These are phyloP conservation scores for Clavispora fructus DNA, from an alignment of 805 yeast genomes.

Conservation along the genomic window DNA sequence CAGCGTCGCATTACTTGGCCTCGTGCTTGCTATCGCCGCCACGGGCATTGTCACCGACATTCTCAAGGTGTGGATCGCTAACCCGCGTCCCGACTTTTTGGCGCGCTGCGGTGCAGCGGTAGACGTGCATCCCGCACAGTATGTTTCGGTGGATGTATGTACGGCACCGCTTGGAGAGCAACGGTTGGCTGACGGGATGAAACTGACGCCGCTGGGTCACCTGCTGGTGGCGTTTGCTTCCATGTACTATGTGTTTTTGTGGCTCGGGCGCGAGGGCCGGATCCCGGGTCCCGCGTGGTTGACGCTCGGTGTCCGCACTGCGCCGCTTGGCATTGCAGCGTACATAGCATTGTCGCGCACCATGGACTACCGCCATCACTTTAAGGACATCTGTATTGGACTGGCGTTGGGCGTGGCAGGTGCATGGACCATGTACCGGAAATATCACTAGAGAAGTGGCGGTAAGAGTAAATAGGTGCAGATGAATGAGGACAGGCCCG, in stretches of 20 bases:
- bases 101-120: slow-evolving; percentile 6
- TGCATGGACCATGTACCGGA: slow-evolving; percentile 9
- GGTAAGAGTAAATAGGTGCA: too few species aligned
- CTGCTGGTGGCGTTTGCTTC: slow-evolving; percentile 33
- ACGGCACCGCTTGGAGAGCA: slow-evolving; percentile 26
- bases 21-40: slow-evolving; percentile 3
- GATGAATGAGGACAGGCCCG: too few species aligned
- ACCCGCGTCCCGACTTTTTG: slow-evolving; percentile 7
- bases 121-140: slow-evolving; percentile 19
- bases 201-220: slow-evolving; percentile 39
- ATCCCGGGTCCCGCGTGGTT: neutral
- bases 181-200: slow-evolving; percentile 31
- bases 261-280: slow-evolving; percentile 18
- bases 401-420: slow-evolving; percentile 19
- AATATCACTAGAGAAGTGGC: slow-evolving; percentile 1
- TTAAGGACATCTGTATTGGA: slow-evolving; percentile 27
- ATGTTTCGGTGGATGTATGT: slow-evolving; percentile 29
- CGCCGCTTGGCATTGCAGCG: slow-evolving; percentile 17
- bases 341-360: slow-evolving; percentile 30
- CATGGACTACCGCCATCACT: slow-evolving; percentile 35
- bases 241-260: slow-evolving; percentile 25
- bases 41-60: slow-evolving; percentile 5
- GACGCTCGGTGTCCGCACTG: neutral
- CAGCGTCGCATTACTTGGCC: slow-evolving; percentile 2
- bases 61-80: slow-evolving; percentile 7